These are phyloP conservation scores for Aspergillus sp. DNA, from an alignment of 2,329 filamentous ascomycete genomes.

Conservation along the genomic window DNA sequence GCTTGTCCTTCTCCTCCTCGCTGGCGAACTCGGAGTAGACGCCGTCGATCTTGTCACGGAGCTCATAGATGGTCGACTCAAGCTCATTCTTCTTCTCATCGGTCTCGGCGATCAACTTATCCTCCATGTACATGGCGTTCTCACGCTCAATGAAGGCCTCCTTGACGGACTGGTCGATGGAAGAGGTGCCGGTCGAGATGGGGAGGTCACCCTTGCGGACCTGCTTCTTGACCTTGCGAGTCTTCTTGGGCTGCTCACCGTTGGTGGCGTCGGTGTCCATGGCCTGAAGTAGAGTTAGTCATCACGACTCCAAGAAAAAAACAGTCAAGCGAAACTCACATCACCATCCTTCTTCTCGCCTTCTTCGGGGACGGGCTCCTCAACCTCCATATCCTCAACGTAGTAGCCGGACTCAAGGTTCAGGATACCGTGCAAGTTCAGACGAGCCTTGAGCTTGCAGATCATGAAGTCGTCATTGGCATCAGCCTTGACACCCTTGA, in stretches of 20 bases:
- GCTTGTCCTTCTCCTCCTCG: slow-evolving; percentile 87
- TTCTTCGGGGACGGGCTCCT: slow-evolving; percentile 83
- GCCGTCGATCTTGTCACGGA: slow-evolving; percentile 92
- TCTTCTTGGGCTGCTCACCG: slow-evolving; percentile 73
- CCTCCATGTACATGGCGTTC: slow-evolving; percentile 89
- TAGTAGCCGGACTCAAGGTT: slow-evolving; percentile 98
- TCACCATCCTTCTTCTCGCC: slow-evolving; percentile 47
- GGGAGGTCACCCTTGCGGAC: slow-evolving; percentile 95
- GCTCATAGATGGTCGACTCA: slow-evolving; percentile 94
- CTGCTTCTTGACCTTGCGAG: slow-evolving; percentile 98
- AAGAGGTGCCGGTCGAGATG: slow-evolving; percentile 77
- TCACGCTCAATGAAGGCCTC: slow-evolving; percentile 75
- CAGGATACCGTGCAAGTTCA: slow-evolving; percentile 93
- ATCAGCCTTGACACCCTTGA: slow-evolving; percentile 95
- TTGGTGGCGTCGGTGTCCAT: slow-evolving; percentile 76
- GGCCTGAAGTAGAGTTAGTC: slow-evolving; percentile 54
- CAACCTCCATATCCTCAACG: slow-evolving; percentile 95
- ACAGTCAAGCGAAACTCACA: slow-evolving; percentile 33
- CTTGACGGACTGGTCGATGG: slow-evolving; percentile 70
- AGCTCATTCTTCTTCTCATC: slow-evolving; percentile 99
- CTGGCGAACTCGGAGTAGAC: slow-evolving; percentile 84
- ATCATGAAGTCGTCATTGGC: slow-evolving; percentile 98
- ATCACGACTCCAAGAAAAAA: background rate
- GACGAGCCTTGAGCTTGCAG: slow-evolving; percentile 96
- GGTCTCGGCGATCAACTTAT: slow-evolving; percentile 96